phyloP scores from a whole-genome alignment of 1,284 basidiomycete species.

The Irpex sp. region DNA sequence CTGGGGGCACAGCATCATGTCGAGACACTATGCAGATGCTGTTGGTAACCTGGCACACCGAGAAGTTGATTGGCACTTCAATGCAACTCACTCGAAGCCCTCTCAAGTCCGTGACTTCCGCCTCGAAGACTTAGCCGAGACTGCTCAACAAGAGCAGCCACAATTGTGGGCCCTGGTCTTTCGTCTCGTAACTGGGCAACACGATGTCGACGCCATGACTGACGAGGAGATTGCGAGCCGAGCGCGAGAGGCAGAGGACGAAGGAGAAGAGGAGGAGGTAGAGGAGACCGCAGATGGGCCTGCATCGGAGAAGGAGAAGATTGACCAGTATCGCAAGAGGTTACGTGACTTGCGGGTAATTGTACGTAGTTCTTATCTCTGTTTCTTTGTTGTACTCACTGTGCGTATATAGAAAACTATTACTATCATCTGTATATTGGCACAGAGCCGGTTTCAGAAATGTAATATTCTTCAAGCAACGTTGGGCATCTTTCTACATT shows the following conservation, averaged over 20 bases:
- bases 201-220: no score
- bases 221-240: no score
- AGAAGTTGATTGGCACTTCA: neutral
- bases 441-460: constrained; percentile 7
- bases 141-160: neutral
- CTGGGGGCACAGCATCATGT: neutral
- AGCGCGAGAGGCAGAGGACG: no score
- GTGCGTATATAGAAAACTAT: neutral
- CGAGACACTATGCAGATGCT: neutral
- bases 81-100: neutral
- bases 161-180: neutral
- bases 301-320: no score
- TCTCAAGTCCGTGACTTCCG: neutral
- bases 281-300: no score
- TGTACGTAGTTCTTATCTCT: no score
- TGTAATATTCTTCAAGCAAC: constrained; percentile 11
- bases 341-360: no score
- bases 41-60: neutral
- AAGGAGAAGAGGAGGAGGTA: no score
- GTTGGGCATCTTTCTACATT: constrained; percentile 13
- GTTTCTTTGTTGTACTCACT: neutral
- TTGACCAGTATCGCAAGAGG: no score
- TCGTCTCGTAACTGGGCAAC: no score
- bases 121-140: neutral
- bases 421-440: constrained; percentile 7